Conservation (phyloP, 2,329 filamentous ascomycete species). For the Xylaria polymorpha region DNA sequence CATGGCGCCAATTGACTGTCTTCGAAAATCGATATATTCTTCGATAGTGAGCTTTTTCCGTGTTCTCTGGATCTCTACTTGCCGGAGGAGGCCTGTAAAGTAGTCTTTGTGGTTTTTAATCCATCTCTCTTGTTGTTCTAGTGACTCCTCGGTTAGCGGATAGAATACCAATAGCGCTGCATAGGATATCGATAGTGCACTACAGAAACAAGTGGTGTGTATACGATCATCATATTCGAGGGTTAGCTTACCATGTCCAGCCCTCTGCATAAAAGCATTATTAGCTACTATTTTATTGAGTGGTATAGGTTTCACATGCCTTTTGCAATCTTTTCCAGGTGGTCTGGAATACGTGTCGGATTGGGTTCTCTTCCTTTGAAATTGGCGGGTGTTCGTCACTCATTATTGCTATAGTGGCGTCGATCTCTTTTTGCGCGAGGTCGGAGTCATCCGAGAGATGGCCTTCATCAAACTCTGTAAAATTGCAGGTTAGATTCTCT, state of each 20-base stretch:
- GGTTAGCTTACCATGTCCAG: conserved; percentile 8
- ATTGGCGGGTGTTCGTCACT: conserved; percentile 42
- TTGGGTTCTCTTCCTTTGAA: conserved; percentile 39
- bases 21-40: conserved; percentile 41
- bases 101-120: conserved; percentile 36
- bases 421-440: conserved; percentile 42
- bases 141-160: background rate
- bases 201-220: too few relatives aligned
- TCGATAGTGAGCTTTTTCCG: conserved; percentile 33
- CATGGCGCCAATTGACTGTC: conserved; percentile 40
- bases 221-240: background rate
- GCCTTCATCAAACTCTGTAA: conserved; percentile 49
- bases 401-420: conserved; percentile 41
- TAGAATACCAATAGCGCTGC: too few relatives aligned
- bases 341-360: conserved; percentile 47
- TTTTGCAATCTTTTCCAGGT: conserved; percentile 44
- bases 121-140: conserved; percentile 33
- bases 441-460: conserved; percentile 43
- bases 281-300: background rate
- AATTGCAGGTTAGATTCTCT: background rate
- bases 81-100: conserved; percentile 38
- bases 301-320: background rate
- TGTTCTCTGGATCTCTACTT: conserved; percentile 37
- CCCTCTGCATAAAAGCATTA: background rate
- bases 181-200: too few relatives aligned